Base-by-base conservation (phyloP, 2,329 filamentous ascomycete species). In the Chrysoporthe deuterocubensis region DNA sequence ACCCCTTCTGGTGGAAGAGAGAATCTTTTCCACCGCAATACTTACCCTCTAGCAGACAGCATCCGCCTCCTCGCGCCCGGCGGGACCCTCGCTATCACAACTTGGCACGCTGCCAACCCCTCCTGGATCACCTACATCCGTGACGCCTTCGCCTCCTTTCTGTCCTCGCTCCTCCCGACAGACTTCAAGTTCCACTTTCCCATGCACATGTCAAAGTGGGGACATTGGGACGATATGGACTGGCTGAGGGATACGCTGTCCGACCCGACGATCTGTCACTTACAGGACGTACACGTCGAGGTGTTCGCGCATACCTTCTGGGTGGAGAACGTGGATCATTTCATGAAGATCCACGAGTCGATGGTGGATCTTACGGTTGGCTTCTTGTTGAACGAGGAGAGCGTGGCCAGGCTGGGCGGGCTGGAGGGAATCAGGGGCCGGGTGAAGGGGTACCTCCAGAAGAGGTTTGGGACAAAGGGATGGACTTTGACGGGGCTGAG, bases 311-410 rank as follows among this genome's bases (percentile, higher is more conserved):
- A 76, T 6, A 65, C 70, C 5, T 76, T 76, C 54, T 73, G 52
- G 0, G 67, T 83, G 0, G 71, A 78, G 21, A 76, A 73, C 46
- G 77, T 78, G 0, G 77, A 78, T 0, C 76, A 80, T 54, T 84
- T 76, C 56, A 56, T 82, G 4, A 34, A 70, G 8, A 71, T 67
- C 3, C 80, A 78, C 65, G 75, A 71, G 0, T 76, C 77, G 72
- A 83, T 84, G 79, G 60, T 81, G 48, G 71, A 77, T 0, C 81
- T 76, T 75, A 60, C 81, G 67, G 74, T 79, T 63, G 84, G 82
- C 80, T 77, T 75, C 43, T 80, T 82, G 70, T 78, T 82, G 72
- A 71, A 73, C 69, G 72, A 75, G 70, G 71, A 69, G 50, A 78
- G 76, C 37, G 37, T 54, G 9, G 61, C 26, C n/a, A 40, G n/a